A percentile compares a stretch with the other conserved stretches of the same genome.
Conservation (phyloP, 1,139 yeast genomes). For the Casaregolazyma lundiana region DNA sequence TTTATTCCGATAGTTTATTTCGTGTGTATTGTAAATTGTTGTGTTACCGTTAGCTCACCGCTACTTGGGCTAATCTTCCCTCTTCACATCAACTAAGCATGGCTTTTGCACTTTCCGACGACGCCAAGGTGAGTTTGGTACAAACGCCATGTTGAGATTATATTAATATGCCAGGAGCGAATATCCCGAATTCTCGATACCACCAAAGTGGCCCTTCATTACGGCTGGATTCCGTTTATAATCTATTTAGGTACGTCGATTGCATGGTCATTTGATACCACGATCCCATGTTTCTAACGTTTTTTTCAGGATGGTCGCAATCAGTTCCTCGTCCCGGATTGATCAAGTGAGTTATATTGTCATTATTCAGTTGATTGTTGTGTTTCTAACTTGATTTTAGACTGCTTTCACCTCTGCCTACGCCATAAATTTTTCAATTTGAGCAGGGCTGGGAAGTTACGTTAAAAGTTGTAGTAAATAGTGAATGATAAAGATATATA, state of each 20-base stretch:
- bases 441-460: neutral
- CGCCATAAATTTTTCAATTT: constrained; percentile 43
- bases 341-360: constrained; percentile 45
- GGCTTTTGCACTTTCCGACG: constrained; percentile 11
- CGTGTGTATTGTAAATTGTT: too few species aligned
- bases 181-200: constrained; percentile 74
- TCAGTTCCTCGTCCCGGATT: constrained; percentile 81
- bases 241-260: constrained; percentile 61
- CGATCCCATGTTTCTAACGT: constrained; percentile 8
- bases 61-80: too few species aligned
- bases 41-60: too few species aligned
- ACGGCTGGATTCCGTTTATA: constrained; percentile 95
- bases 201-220: constrained; percentile 84
- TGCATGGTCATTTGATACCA: neutral
- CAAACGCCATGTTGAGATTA: neutral
- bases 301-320: constrained; percentile 60
- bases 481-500: neutral
- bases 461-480: neutral
- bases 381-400: constrained; percentile 22
- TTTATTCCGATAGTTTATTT: too few species aligned
- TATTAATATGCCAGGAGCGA: constrained; percentile 53
- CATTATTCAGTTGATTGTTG: neutral
- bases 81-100: constrained; percentile 1
- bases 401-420: constrained; percentile 67
- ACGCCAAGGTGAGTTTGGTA: constrained; percentile 7